Evolutionary conservation across 371 early-diverging fungal species (phyloP), one percentile per base, ranked within the genome.

Genomic region (Actinomortierella ambigua): DNA sequence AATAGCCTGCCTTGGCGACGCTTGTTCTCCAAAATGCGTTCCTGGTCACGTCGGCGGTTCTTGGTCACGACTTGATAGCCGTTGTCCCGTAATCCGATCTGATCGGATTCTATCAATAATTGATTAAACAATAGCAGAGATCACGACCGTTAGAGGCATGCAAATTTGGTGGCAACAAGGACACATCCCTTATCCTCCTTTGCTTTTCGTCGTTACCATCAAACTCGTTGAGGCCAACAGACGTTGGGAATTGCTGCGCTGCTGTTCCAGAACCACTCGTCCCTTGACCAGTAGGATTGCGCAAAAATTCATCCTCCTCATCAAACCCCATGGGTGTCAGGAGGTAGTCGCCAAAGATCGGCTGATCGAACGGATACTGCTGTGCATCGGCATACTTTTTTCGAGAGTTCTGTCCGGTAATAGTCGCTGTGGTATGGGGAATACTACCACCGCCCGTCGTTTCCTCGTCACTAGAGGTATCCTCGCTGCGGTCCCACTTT

Each of bases 1-100:
- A 93, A 76, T 42, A 93, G 76, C 44, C 85, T 87, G 41, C 89
- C 87, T 64, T 91, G 92, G 22, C 83, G 68, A 17, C 85, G 63
- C 62, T 84, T 84, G 63, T 65, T 76, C n/a, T 77, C 77, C 50
- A 66, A 15, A 22, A 69, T 60, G 42, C 70, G 65, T 39, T 77
- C 77, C 20, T 77, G 69, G 20, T 75, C 65, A n/a, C 57, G 50
- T 42, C 41, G 55, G 20, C 58, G 67, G 44, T 27, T 57, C 66
- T 69, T 75, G 15, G 69, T 53, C 8, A 75, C 41, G 46, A 77
- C 60, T 28, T 73, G 59, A n/a, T 63, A 63, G n/a, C 54, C 47
- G 17, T 24, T 22, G 22, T 75, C 65, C 8, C 26, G 54, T 34
- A 64, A 39, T 18, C 68, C 75, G 13, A 73, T 62, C 41, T 75